phyloP scores from a whole-genome alignment of 2,329 filamentous ascomycete species.

The Tolypocladium pustulatum region DNA sequence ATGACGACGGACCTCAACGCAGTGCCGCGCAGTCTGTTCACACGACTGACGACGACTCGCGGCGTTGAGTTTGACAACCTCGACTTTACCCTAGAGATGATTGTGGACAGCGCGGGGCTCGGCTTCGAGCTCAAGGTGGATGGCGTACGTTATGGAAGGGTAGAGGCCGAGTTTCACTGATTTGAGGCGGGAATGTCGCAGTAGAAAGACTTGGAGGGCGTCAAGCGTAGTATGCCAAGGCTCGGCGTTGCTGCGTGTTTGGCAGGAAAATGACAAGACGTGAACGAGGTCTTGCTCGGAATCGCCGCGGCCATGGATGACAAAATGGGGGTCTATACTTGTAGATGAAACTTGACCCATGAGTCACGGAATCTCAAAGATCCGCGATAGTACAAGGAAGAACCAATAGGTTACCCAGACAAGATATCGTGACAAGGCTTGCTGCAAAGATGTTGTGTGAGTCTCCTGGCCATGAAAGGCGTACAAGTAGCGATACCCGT shows the following conservation, averaged over 20 bases:
- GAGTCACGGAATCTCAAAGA: no score
- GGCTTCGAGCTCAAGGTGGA: slow-evolving; percentile 73
- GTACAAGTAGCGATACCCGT: no score
- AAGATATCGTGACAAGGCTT: not conserved
- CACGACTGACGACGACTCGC: slow-evolving; percentile 64
- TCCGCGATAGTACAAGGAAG: not conserved
- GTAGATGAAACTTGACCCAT: no score
- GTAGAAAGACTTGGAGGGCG: not conserved
- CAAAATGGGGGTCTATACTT: no score
- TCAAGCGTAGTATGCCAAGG: no score
- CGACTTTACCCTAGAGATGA: slow-evolving; percentile 76
- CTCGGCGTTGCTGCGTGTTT: no score
- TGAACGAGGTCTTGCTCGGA: no score
- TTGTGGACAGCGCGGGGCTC: slow-evolving; percentile 65
- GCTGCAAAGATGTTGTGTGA: not conserved
- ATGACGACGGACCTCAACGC: slow-evolving; percentile 70
- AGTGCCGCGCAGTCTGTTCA: slow-evolving; percentile 64
- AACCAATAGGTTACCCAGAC: not conserved
- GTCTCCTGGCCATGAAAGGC: no score
- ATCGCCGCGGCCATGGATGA: no score
- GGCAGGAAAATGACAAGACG: no score
- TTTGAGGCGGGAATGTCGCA: not conserved
- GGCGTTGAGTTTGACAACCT: slow-evolving; percentile 75
- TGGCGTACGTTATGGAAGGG: slow-evolving; percentile 64
- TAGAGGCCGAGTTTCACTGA: slow-evolving; percentile 68